Conservation (phyloP, 108 stramenopile species). For the Cyclotella choctawhatcheeana region DNA sequence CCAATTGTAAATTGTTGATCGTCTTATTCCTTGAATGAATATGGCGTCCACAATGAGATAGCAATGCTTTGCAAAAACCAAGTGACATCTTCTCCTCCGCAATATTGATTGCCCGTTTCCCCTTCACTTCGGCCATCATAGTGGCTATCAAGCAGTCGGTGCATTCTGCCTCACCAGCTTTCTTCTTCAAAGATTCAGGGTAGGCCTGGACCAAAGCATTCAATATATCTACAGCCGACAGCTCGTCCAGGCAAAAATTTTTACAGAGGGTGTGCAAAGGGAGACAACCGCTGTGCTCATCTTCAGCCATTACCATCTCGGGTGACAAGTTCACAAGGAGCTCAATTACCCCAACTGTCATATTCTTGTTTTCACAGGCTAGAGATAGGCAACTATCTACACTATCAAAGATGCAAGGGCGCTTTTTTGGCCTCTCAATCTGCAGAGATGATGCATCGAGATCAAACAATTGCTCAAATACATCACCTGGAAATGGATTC, state of each 20-base stretch:
- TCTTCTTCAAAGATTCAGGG: conserved; percentile 1
- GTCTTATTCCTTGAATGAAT: background rate
- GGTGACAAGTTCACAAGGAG: background rate
- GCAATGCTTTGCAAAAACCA: conserved; percentile 6
- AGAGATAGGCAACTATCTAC: background rate
- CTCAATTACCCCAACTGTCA: background rate
- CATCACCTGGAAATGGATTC: conserved; percentile 7
- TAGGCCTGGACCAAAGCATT: background rate
- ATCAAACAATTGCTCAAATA: conserved; percentile 5
- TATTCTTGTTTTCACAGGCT: conserved; percentile 11
- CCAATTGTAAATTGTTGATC: conserved; percentile 3
- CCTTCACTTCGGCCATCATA: too few relatives aligned
- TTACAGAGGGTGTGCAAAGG: conserved; percentile 16
- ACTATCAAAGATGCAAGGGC: too few relatives aligned
- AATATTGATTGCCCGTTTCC: background rate
- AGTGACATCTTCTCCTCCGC: conserved; percentile 3
- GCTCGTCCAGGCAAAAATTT: background rate
- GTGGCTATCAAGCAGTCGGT: too few relatives aligned
- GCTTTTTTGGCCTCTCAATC: too few relatives aligned
- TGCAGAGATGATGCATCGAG: background rate
- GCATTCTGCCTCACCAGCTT: background rate
- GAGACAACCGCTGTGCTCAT: background rate
- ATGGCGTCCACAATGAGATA: conserved; percentile 9
- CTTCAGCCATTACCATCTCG: background rate
- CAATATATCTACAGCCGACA: conserved; percentile 2